phyloP scores from a whole-genome alignment of 2,329 filamentous ascomycete species.

The Sphaerostilbella broomeana region DNA sequence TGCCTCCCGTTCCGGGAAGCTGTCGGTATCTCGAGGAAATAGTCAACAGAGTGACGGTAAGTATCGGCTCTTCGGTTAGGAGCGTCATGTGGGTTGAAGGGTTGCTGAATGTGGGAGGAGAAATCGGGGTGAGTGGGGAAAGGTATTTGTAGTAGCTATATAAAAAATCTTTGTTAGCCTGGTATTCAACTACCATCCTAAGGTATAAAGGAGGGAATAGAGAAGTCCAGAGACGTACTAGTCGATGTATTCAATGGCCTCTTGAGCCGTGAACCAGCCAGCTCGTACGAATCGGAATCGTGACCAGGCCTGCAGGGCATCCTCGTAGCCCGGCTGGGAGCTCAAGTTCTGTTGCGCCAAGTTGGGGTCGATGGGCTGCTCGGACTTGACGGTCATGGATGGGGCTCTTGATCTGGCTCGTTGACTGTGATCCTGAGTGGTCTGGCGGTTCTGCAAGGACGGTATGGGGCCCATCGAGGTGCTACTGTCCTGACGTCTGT shows the following conservation, averaged over 20 bases:
- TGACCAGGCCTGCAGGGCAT: constrained; percentile 81
- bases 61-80: constrained; percentile 83
- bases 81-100: constrained; percentile 74
- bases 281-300: constrained; percentile 91
- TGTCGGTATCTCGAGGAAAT: constrained; percentile 83
- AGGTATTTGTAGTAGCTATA: constrained; percentile 81
- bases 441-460: constrained; percentile 13
- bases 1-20: constrained; percentile 70
- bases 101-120: constrained; percentile 80
- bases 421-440: constrained; percentile 1
- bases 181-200: too few relatives aligned
- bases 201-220: too few relatives aligned
- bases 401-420: constrained; percentile 10
- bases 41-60: constrained; percentile 84
- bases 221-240: too few relatives aligned
- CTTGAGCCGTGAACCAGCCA: constrained; percentile 90
- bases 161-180: neutral
- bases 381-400: constrained; percentile 13
- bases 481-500: constrained; percentile 27
- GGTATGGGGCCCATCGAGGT: constrained; percentile 19
- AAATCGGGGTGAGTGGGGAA: constrained; percentile 87
- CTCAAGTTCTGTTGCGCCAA: constrained; percentile 38
- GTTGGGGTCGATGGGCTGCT: constrained; percentile 40
- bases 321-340: constrained; percentile 50
- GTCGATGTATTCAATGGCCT: constrained; percentile 88